Evolutionary conservation across 441 rosid species (phyloP), one percentile per base, ranked within the genome.

Genomic region (Erysimum cheiri): DNA sequence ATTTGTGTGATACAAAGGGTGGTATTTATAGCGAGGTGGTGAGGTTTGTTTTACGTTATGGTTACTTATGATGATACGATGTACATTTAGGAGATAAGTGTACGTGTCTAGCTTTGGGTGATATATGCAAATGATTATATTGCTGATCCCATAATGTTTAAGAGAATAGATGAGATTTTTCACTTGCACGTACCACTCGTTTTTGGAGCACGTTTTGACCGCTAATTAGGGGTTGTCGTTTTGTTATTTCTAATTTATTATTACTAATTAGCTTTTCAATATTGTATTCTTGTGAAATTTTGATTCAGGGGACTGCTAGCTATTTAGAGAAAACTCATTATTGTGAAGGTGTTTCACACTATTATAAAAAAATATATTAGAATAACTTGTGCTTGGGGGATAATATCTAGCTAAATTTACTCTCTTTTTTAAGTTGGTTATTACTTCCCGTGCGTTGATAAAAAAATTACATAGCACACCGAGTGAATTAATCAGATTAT

Each of bases 121-220:
- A 19, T 19, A n/a, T n/a, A n/a, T n/a, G 22, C 22, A 19, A 19
- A 19, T 19, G 22, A 19, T 19, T 19, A n/a, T n/a, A n/a, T n/a
- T n/a, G 22, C 22, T 19, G 22, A 19, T 19, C 22, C 22, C 22
- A 19, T 19, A 19, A 19, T 19, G 22, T 19, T 19, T 19, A 19
- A 19, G 22, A 19, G 22, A 19, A 19, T 19, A 19, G 57, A 54
- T 55, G 55, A 56, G 72, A 43, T 67, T 6, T 46, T 36, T 59
- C 67, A 60, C 8, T 37, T 40, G 8, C 53, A 60, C 68, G n/a
- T n/a, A n/a, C n/a, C 74, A 52, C 36, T 70, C 28, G 44, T 60
- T 50, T 60, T 50, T 70, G 3, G 35, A 29, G 68, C 68, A 70
- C 67, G 74, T 70, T 60, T 11, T 50, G 24, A 48, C 19, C 48